A percentile compares a stretch with the other conserved stretches of the same genome.
These are phyloP conservation scores for Sugiyamaella valdiviana DNA, from an alignment of 805 yeast genomes.

Conservation along the genomic window DNA sequence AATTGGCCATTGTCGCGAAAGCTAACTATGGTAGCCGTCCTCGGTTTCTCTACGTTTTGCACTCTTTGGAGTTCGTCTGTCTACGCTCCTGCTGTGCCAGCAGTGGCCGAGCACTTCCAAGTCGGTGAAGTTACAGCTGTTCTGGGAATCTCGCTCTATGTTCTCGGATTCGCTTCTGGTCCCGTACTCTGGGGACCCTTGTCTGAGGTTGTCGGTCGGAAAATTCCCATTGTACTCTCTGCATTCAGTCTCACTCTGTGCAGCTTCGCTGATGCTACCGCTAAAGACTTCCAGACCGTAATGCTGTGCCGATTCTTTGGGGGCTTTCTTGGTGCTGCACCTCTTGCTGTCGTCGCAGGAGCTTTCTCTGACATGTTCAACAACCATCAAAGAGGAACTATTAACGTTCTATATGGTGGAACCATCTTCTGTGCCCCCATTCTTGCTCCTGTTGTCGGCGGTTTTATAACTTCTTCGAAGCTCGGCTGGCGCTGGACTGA, in stretches of 20 bases:
- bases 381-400: constrained; percentile 58
- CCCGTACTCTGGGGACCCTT: constrained; percentile 78
- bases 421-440: constrained; percentile 67
- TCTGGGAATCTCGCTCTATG: constrained; percentile 65
- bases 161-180: constrained; percentile 78
- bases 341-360: constrained; percentile 75
- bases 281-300: constrained; percentile 64
- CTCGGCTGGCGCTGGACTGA: constrained; percentile 87
- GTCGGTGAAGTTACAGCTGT: constrained; percentile 58
- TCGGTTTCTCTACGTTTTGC: constrained; percentile 44
- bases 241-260: constrained; percentile 48
- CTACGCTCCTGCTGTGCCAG: constrained; percentile 54
- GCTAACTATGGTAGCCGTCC: constrained; percentile 34
- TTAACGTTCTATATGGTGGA: constrained; percentile 57
- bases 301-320: constrained; percentile 69
- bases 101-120: constrained; percentile 43
- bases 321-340: constrained; percentile 73
- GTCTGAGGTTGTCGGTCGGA: constrained; percentile 69
- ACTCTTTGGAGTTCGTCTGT: constrained; percentile 74
- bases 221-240: constrained; percentile 47
- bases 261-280: constrained; percentile 63
- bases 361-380: constrained; percentile 71
- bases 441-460: constrained; percentile 66
- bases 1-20: constrained; percentile 58
- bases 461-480: constrained; percentile 49